Evolutionary conservation across 2,329 filamentous ascomycete species (phyloP).

Genomic region (Polychaeton citri): DNA sequence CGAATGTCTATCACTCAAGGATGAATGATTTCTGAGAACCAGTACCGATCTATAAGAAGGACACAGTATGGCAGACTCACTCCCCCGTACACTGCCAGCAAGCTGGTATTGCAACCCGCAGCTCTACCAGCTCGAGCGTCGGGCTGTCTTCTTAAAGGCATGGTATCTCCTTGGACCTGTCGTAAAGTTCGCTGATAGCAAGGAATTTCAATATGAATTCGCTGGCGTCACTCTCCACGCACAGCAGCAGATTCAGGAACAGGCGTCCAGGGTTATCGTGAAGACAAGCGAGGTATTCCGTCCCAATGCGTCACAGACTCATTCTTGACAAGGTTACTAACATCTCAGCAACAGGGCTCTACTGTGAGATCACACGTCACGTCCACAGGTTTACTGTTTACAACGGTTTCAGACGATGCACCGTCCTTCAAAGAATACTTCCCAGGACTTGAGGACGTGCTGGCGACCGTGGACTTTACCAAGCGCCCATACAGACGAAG

Average conservation of each 20-base stretch:
- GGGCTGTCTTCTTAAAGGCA: conserved; percentile 26
- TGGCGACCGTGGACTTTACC: conserved; percentile 40
- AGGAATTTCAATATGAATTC: conserved; percentile 36
- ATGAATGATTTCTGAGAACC: no score
- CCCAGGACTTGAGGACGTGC: conserved; percentile 35
- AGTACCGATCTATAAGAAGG: no score
- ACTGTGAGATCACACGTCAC: conserved; percentile 30
- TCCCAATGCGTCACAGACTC: no score
- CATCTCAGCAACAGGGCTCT: conserved; percentile 18
- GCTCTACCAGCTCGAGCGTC: conserved; percentile 30
- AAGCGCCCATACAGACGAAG: conserved; percentile 38
- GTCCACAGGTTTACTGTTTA: conserved; percentile 39
- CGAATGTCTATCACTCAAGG: no score
- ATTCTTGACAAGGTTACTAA: no score
- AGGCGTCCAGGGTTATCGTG: conserved; percentile 27
- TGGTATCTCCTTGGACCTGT: conserved; percentile 31
- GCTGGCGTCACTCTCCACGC: conserved; percentile 32
- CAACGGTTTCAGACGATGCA: conserved; percentile 35
- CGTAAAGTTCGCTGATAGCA: conserved; percentile 33
- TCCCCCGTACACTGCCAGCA: conserved; percentile 24
- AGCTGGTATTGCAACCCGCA: conserved; percentile 29
- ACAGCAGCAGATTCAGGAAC: conserved; percentile 21
- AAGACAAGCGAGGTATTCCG: conserved; percentile 8
- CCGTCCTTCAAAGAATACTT: conserved; percentile 41
- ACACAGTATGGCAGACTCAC: conserved; percentile 3